Conservation (phyloP, 306 rosid genomes). For the Hippophae gyantsensis region DNA sequence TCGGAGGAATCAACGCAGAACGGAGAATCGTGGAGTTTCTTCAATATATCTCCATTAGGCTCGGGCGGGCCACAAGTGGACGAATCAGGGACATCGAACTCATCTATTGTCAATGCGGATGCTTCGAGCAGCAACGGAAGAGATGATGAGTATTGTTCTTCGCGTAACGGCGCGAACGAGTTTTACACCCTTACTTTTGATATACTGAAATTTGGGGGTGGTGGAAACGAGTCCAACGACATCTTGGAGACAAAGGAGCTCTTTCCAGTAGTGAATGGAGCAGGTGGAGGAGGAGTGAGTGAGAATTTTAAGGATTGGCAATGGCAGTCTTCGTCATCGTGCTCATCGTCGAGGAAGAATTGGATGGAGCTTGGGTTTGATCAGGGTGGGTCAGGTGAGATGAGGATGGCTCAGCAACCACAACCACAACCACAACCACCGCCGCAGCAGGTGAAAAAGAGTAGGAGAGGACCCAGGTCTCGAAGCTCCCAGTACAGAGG, state of each 20-base stretch:
- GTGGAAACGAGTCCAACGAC: conserved; percentile 10
- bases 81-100: conserved; percentile 92
- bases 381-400: conserved; percentile 38
- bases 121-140: conserved; percentile 68
- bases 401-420: conserved; percentile 35
- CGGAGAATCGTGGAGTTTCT: conserved; percentile 28
- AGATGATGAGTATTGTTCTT: conserved; percentile 77
- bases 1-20: conserved; percentile 44
- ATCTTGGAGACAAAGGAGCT: conserved; percentile 53
- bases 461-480: conserved; percentile 96
- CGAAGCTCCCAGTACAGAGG: conserved; percentile 98
- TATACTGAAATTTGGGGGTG: conserved; percentile 57
- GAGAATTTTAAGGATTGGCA: conserved; percentile 34
- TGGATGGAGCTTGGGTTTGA: conserved; percentile 61
- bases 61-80: conserved; percentile 62
- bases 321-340: conserved; percentile 40
- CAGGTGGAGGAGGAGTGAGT: conserved; percentile 20
- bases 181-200: conserved; percentile 62
- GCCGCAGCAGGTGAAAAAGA: conserved; percentile 67
- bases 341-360: conserved; percentile 34
- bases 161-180: conserved; percentile 51
- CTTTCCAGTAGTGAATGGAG: conserved; percentile 37
- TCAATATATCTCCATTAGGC: conserved; percentile 45
- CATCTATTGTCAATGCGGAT: conserved; percentile 90
- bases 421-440: conserved; percentile 25